Base-by-base conservation (phyloP, 257 asterid genomes). In the Nicotiana knightiana region DNA sequence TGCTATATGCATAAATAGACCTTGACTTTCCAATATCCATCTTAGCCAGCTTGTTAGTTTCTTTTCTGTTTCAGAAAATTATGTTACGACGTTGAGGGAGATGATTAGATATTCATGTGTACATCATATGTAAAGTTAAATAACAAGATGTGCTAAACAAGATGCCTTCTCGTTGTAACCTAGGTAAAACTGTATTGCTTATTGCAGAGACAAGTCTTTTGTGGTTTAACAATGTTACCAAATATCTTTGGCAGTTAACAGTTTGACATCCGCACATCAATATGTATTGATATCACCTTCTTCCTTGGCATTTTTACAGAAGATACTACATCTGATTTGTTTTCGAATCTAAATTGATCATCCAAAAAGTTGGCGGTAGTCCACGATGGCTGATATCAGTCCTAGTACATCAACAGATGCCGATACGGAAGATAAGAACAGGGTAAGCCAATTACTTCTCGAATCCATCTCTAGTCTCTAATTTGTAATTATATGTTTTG, bases 391-490 rank as follows among this genome's bases (percentile, higher is more conserved):
- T 48, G 63, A 75, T 51, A 28, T 87, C 89, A 94, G 98, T 90
- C 97, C 94, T 24, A 91, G 87, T 90, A 84, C 97, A 78, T 94
- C 98, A 30, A 91, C 97, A 21, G 99, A 96, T 87, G 99, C 97
- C 8, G 98, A 95, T 83, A 96, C 98, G 3, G 98, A 96, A 81
- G 97, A 94, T 70, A 94, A 91, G 87, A 83, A 90, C 86, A 85
- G 93, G 98, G 82, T 62, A 35, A 79, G 26, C 9, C 92, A 86
- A 82, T 83, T 58, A 67, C 57, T n/a, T 59, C 35, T 76, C 28
- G 35, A 39, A 26, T 73, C 77, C 28, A 48, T 48, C 53, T 75
- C 43, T 51, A 26, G 79, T 48, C 24, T 32, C 9, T 24, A 71
- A 43, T 37, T n/a, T 57, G 12, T 28, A 9, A 51, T 17, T 55